Evolutionary conservation across 768 basidiomycete genomes (phyloP).

Genomic region (Termitomyces sp.): DNA sequence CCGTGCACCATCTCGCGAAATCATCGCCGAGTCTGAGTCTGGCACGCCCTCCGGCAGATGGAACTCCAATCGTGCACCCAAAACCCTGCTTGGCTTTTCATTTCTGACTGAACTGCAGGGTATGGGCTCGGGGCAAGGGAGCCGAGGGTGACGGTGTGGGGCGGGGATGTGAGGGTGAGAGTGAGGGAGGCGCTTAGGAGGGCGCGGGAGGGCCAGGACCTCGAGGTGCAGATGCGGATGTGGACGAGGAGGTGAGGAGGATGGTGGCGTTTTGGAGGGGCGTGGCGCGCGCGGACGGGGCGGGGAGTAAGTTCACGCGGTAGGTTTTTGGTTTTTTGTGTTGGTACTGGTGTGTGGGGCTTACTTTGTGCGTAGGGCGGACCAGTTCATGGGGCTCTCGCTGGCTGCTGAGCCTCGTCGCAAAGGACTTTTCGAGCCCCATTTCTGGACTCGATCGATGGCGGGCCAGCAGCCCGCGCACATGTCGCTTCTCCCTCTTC

Average conservation of each 20-base stretch:
- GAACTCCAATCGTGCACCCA: too few species aligned
- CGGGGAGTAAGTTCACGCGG: too few species aligned
- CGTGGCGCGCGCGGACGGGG: constrained; percentile 30
- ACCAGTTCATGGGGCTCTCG: constrained; percentile 78
- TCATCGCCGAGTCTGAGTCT: too few species aligned
- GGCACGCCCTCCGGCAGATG: too few species aligned
- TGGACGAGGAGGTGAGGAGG: constrained; percentile 45
- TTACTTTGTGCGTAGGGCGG: constrained; percentile 46
- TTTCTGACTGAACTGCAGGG: too few species aligned
- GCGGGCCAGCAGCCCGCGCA: constrained; percentile 46
- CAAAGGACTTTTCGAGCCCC: constrained; percentile 72
- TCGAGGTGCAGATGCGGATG: constrained; percentile 39
- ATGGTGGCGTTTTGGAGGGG: constrained; percentile 61
- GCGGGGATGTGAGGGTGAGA: constrained; percentile 48
- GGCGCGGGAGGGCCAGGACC: constrained; percentile 39
- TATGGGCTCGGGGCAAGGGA: too few species aligned
- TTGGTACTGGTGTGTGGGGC: background rate
- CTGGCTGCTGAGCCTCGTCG: constrained; percentile 71
- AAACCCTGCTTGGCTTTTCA: too few species aligned
- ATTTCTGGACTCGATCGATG: constrained; percentile 61
- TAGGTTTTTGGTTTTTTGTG: constrained; percentile 46
- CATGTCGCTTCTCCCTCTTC: constrained; percentile 58
- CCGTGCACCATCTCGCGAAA: too few species aligned
- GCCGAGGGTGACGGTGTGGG: constrained; percentile 67
- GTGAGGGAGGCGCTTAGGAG: constrained; percentile 47